Conservation (phyloP, 2,329 filamentous ascomycete species). For the Xylaria sp. region DNA sequence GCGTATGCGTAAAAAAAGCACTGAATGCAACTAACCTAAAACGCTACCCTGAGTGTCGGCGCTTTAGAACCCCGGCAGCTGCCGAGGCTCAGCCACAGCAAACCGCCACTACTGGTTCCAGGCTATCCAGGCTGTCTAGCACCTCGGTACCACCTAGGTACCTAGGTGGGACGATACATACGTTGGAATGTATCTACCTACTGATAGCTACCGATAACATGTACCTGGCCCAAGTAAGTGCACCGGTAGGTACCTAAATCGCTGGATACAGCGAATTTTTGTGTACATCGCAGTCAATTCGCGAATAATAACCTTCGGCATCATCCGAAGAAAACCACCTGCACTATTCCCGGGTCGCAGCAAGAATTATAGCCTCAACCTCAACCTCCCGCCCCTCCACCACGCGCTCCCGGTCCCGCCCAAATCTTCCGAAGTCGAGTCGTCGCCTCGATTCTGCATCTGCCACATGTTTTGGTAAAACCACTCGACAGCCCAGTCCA, state of each 20-base stretch:
- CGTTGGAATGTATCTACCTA: neutral
- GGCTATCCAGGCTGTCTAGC: too few relatives aligned
- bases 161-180: neutral
- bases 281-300: neutral
- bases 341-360: neutral
- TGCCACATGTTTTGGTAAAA: slow-evolving; percentile 30
- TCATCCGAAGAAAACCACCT: slow-evolving; percentile 15
- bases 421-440: slow-evolving; percentile 2
- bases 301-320: slow-evolving; percentile 9
- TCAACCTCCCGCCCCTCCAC: neutral
- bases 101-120: neutral
- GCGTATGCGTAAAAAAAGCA: too few relatives aligned
- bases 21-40: neutral
- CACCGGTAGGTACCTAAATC: neutral
- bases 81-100: slow-evolving; percentile 24
- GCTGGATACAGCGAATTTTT: slow-evolving; percentile 17
- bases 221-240: neutral
- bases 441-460: neutral
- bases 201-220: neutral
- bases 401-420: neutral
- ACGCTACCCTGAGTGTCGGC: slow-evolving; percentile 10
- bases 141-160: too few relatives aligned
- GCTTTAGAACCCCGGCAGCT: neutral
- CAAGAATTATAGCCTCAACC: neutral
- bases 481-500: slow-evolving; percentile 25